Evolutionary conservation across 495 filamentous ascomycete species (phyloP).

Genomic region (Hamigera avellanea): DNA sequence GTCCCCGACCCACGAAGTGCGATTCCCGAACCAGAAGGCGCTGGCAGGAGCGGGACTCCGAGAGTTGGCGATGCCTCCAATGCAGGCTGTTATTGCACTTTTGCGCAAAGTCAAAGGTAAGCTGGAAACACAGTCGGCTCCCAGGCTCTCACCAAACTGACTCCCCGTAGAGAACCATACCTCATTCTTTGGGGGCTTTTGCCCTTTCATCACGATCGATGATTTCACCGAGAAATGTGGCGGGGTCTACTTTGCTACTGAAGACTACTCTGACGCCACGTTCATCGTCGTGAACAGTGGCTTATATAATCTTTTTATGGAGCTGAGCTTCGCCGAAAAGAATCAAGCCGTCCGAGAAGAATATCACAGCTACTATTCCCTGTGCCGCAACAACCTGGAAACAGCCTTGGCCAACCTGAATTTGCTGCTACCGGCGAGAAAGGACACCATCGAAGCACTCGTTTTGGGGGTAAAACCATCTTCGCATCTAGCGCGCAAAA

Average conservation of each 20-base stretch:
- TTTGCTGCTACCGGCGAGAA: slow-evolving; percentile 43
- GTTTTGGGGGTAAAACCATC: slow-evolving; percentile 39
- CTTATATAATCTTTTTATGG: slow-evolving; percentile 45
- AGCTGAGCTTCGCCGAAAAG: slow-evolving; percentile 25
- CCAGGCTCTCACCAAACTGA: too few species aligned
- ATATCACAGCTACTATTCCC: slow-evolving; percentile 24
- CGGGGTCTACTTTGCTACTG: slow-evolving; percentile 46
- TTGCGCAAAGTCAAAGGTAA: slow-evolving; percentile 40
- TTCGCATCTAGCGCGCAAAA: neutral
- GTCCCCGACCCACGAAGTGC: slow-evolving; percentile 25
- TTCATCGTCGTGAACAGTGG: slow-evolving; percentile 46
- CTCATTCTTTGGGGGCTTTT: slow-evolving; percentile 15
- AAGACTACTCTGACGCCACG: slow-evolving; percentile 41
- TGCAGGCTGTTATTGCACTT: slow-evolving; percentile 35
- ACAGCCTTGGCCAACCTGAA: slow-evolving; percentile 44
- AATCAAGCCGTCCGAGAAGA: slow-evolving; percentile 16
- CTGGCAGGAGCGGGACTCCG: slow-evolving; percentile 27
- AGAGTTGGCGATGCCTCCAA: slow-evolving; percentile 45
- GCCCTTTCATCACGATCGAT: slow-evolving; percentile 34
- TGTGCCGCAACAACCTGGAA: slow-evolving; percentile 49
- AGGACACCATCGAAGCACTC: slow-evolving; percentile 48
- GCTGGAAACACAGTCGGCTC: slow-evolving; percentile 4
- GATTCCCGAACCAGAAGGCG: slow-evolving; percentile 30
- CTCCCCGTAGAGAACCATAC: slow-evolving; percentile 5
- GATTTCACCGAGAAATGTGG: slow-evolving; percentile 48